Evolutionary conservation across 345 rosid genomes (phyloP), one percentile per base, ranked within the genome.

Genomic region (Pistacia atlantica): DNA sequence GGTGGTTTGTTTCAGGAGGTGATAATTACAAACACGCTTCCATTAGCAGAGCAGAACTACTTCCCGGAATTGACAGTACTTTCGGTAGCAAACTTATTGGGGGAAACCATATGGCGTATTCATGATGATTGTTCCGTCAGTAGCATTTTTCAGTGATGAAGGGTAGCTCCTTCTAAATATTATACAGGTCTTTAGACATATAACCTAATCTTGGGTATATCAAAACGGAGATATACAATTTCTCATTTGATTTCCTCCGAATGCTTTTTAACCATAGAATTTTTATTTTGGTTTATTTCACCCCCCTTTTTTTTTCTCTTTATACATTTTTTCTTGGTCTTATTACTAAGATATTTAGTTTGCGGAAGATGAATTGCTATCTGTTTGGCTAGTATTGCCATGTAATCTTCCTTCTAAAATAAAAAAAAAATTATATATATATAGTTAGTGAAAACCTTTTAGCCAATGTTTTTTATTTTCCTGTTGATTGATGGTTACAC

Each of bases 41-140:
- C 97, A 0, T 88, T 90, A 46, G 82, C 87, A 35, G 91, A 88
- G 79, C 81, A 88, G 85, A 92, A 92, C 76, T 89, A 90, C 81
- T 90, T 92, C 84, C 95, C 97, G 2, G 93, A 92, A 83, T 72
- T 92, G 46, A 90, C 95, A 58, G 82, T 92, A 35, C 86, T 92
- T 56, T 89, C 97, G 8, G 92, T 92, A 62, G 97, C 97, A 59
- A 92, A 92, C 82, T 87, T 92, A 61, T 69, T 92, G 54, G 95
- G 95, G 66, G 97, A 92, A 87, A 92, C 97, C 14, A 90, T 92
- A 66, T 92, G 95, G 97, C 97, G 95, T 56, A 90, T 92, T 75
- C 95, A 92, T 65, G 97, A 89, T 83, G 97, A 92, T 80, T 85
- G 91, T 85, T 90, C 97, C 48, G 92, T 92, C 65, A 92, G 92